These are phyloP conservation scores for Suillus luteus DNA, from an alignment of 768 basidiomycete species.

Conservation along the genomic window DNA sequence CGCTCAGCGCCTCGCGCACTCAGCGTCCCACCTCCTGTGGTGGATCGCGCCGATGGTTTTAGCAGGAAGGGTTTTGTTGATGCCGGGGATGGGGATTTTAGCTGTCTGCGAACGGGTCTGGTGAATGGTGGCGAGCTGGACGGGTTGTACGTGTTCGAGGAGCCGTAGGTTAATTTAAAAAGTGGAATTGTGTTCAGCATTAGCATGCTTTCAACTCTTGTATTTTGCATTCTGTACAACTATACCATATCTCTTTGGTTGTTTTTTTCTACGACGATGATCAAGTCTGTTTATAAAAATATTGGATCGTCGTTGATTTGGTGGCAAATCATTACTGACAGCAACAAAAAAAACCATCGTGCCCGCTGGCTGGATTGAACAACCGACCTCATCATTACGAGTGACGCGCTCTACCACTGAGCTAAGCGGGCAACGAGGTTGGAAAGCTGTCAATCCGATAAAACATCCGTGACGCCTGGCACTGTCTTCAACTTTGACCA, in stretches of 20 bases:
- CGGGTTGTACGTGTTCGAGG: conserved; percentile 34
- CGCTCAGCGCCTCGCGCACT: conserved; percentile 14
- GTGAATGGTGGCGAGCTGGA: conserved; percentile 35
- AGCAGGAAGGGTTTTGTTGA: conserved; percentile 14
- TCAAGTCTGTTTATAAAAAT: neutral
- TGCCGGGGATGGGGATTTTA: conserved; percentile 16
- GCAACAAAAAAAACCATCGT: conserved; percentile 8
- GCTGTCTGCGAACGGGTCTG: conserved; percentile 27
- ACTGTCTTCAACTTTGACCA: no score
- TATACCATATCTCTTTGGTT: conserved; percentile 11
- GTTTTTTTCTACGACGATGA: neutral
- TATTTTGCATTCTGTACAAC: conserved; percentile 14
- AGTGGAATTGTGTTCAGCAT: conserved; percentile 9
- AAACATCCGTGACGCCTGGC: neutral
- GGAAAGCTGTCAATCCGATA: neutral
- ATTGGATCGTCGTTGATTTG: neutral
- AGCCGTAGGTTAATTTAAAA: conserved; percentile 8
- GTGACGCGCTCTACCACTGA: conserved; percentile 39
- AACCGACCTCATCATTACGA: conserved; percentile 46
- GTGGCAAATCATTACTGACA: neutral
- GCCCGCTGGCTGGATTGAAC: conserved; percentile 48
- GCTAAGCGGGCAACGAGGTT: conserved; percentile 23
- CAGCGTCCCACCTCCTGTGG: conserved; percentile 21
- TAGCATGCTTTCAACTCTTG: conserved; percentile 7
- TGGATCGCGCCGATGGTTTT: conserved; percentile 12